Evolutionary conservation across 768 basidiomycete genomes (phyloP).

Genomic region (Auriculariales sp.): DNA sequence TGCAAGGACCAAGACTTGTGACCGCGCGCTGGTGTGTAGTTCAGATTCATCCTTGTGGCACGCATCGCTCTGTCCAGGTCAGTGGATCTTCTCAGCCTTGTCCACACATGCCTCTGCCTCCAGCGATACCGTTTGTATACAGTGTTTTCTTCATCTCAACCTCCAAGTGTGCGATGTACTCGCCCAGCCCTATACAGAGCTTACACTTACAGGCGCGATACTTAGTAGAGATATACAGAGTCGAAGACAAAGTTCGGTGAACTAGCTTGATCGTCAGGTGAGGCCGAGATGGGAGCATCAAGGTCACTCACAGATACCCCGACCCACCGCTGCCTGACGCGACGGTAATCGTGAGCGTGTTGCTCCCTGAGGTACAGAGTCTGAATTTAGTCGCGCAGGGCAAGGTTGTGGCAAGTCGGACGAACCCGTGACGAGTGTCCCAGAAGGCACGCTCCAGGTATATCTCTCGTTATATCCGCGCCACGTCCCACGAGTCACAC

Average conservation of each 20-base stretch:
- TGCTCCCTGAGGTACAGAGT: conserved; percentile 16
- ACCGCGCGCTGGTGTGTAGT: too few species aligned
- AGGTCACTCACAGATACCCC: conserved; percentile 16
- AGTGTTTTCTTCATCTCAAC: too few species aligned
- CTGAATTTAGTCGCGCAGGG: background rate
- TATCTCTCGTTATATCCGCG: conserved; percentile 17
- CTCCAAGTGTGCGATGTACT: too few species aligned
- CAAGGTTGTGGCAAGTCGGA: background rate
- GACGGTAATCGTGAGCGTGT: conserved; percentile 28
- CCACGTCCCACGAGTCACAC: conserved; percentile 37
- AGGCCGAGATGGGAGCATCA: background rate
- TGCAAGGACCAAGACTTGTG: too few species aligned
- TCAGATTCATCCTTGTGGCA: too few species aligned
- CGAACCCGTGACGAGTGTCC: background rate
- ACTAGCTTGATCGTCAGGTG: background rate
- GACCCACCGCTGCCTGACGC: conserved; percentile 31
- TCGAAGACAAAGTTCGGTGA: background rate
- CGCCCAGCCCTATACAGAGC: too few species aligned
- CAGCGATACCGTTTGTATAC: too few species aligned
- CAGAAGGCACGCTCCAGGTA: background rate
- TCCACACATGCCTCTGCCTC: too few species aligned
- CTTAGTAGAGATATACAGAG: background rate
- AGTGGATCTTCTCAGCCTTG: too few species aligned
- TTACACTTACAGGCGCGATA: too few species aligned
- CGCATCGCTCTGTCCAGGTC: too few species aligned